These are phyloP conservation scores for Torulaspora microellipsoides DNA, from an alignment of 805 yeast genomes.

Conservation along the genomic window DNA sequence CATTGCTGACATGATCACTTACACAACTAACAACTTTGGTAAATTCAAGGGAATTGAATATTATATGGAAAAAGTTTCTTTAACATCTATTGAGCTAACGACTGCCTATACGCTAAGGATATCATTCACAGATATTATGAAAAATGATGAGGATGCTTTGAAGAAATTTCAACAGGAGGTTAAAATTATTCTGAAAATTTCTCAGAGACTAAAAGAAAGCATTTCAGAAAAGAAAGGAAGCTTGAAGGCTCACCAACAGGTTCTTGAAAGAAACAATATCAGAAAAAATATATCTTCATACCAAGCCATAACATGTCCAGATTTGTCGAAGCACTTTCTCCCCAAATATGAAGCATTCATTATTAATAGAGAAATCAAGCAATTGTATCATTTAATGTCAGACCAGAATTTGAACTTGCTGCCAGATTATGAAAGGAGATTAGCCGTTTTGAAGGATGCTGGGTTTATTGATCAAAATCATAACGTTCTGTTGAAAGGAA, in stretches of 20 bases:
- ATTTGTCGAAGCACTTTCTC: slow-evolving; percentile 43
- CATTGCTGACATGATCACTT: slow-evolving; percentile 28
- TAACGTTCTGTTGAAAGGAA: slow-evolving; percentile 73
- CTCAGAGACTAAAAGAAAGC: slow-evolving; percentile 25
- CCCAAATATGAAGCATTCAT: slow-evolving; percentile 44
- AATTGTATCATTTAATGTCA: slow-evolving; percentile 59
- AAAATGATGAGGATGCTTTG: slow-evolving; percentile 26
- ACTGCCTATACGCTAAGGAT: slow-evolving; percentile 26
- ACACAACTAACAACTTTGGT: slow-evolving; percentile 25
- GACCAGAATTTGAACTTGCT: slow-evolving; percentile 85
- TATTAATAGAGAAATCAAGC: slow-evolving; percentile 48
- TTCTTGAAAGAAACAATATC: slow-evolving; percentile 28
- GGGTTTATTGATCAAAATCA: slow-evolving; percentile 72
- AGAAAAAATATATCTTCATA: slow-evolving; percentile 17
- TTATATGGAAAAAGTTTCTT: slow-evolving; percentile 27
- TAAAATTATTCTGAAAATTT: slow-evolving; percentile 19
- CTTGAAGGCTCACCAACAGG: slow-evolving; percentile 30
- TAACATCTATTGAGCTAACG: slow-evolving; percentile 30
- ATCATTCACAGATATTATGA: slow-evolving; percentile 27
- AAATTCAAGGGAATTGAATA: slow-evolving; percentile 32
- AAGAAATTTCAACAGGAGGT: slow-evolving; percentile 24
- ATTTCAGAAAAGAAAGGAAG: slow-evolving; percentile 28
- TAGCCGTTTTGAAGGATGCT: slow-evolving; percentile 70
- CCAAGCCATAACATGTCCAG: slow-evolving; percentile 36
- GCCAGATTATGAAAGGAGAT: slow-evolving; percentile 90